These are phyloP conservation scores for Ceriops tagal DNA, from an alignment of 345 rosid genomes.

Conservation along the genomic window DNA sequence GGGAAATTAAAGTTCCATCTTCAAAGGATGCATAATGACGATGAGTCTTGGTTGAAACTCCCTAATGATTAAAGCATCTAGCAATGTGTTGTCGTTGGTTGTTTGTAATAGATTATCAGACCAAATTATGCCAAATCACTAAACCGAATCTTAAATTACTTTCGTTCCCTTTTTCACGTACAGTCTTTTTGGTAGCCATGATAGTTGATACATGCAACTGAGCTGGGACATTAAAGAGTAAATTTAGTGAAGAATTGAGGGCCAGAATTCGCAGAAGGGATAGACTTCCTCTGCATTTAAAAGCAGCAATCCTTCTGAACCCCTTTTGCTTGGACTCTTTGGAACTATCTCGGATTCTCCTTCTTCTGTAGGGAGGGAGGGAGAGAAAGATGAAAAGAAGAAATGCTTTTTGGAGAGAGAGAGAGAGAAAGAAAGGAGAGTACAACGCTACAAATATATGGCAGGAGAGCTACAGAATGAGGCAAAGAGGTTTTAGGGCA, in stretches of 20 bases:
- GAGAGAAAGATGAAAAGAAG: conserved; percentile 2
- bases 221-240: background rate
- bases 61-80: conserved; percentile 36
- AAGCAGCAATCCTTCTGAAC: conserved; percentile 19
- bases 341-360: conserved; percentile 43
- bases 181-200: conserved; percentile 3
- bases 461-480: background rate
- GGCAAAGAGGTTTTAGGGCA: conserved; percentile 25
- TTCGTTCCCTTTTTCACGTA: background rate
- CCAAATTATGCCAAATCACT: conserved; percentile 27
- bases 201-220: background rate
- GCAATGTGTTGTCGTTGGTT: conserved; percentile 27
- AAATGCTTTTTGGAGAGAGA: too few relatives aligned
- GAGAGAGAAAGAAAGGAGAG: too few relatives aligned
- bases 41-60: conserved; percentile 12
- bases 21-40: background rate
- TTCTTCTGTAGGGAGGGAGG: conserved; percentile 1
- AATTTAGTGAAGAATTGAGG: conserved; percentile 2
- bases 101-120: conserved; percentile 27
- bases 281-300: conserved; percentile 16
- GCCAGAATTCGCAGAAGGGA: conserved; percentile 1
- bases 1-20: too few relatives aligned
- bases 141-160: background rate
- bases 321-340: conserved; percentile 38
- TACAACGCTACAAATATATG: too few relatives aligned